phyloP scores from a whole-genome alignment of 345 rosid species.

The Gossypium mustelinum region DNA sequence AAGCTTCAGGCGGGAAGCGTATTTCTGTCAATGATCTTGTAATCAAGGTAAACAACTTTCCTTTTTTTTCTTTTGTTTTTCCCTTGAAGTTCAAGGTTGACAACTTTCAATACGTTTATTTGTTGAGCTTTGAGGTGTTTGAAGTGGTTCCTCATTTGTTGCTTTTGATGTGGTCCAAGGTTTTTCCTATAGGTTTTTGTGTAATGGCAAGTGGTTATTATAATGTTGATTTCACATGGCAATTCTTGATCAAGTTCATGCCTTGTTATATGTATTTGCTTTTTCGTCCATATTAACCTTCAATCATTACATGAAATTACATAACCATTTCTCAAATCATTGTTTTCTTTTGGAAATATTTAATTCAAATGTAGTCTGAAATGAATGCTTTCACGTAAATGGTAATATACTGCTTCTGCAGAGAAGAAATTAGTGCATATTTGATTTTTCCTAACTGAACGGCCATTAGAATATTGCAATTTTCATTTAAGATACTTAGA shows the following conservation, averaged over 20 bases:
- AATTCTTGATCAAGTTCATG: background rate
- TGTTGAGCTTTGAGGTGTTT: background rate
- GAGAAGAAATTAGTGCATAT: constrained; percentile 2
- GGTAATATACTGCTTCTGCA: background rate
- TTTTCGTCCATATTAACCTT: background rate
- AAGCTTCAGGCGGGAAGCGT: constrained; percentile 86
- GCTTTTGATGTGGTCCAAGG: background rate
- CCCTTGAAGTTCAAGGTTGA: no score
- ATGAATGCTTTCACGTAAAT: background rate
- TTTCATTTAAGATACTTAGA: background rate
- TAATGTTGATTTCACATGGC: background rate
- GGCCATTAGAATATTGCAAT: background rate
- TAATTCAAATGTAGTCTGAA: background rate
- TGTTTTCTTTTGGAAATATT: background rate
- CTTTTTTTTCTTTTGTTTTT: no score
- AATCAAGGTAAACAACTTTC: constrained; percentile 61
- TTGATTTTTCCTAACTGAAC: background rate
- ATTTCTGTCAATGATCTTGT: constrained; percentile 94
- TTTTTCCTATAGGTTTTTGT: background rate
- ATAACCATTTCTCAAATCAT: background rate
- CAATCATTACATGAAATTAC: background rate
- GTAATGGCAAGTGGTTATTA: background rate
- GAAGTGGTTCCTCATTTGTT: background rate
- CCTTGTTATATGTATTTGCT: background rate
- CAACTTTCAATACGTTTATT: background rate